Evolutionary conservation across 2,329 filamentous ascomycete genomes (phyloP).

Genomic region (Periglandula ipomoeae): DNA sequence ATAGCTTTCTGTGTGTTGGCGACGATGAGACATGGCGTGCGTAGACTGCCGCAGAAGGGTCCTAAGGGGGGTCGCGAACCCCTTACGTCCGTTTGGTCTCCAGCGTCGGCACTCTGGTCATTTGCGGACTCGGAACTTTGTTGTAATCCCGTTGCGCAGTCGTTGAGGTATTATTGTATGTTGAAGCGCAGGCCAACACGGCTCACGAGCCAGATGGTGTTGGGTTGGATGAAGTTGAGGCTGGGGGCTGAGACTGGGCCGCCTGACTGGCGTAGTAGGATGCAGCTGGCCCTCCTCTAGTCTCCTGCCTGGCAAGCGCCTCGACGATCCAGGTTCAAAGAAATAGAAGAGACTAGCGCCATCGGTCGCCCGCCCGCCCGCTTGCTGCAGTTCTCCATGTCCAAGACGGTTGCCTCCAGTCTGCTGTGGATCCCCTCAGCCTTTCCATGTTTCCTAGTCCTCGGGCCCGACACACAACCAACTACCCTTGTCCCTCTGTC

Average conservation of each 20-base stretch:
- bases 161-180: background rate
- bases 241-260: no score
- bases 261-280: no score
- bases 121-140: no score
- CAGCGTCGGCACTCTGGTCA: no score
- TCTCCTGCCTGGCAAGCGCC: no score
- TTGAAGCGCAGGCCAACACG: background rate
- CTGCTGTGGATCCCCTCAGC: background rate
- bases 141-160: background rate
- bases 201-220: background rate
- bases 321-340: no score
- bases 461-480: no score
- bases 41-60: background rate
- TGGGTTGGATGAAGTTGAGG: background rate
- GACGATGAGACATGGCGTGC: conserved; percentile 11
- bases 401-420: background rate
- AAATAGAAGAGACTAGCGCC: no score
- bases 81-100: background rate
- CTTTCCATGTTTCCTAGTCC: background rate
- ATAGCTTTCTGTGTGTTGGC: conserved; percentile 8
- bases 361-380: no score
- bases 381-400: no score
- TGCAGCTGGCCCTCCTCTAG: no score
- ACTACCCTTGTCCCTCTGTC: background rate
- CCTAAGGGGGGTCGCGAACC: background rate